Evolutionary conservation across 78 protist genomes (phyloP).

Genomic region (Emiliania huxleyi): DNA sequence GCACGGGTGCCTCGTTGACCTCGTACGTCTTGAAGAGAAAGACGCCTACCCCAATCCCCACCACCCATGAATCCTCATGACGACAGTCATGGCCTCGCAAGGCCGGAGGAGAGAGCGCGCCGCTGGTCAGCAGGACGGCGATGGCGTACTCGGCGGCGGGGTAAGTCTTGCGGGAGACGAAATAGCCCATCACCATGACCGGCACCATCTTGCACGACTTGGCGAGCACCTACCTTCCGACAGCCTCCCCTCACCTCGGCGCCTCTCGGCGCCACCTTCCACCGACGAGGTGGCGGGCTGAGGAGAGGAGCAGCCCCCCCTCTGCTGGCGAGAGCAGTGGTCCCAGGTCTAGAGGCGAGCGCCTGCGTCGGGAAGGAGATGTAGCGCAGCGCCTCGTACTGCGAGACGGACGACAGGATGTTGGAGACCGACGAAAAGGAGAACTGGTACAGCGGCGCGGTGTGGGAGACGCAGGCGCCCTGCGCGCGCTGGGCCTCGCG

Average conservation of each 20-base stretch:
- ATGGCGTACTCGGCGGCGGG: conserved; percentile 2
- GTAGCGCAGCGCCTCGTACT: conserved; percentile 37
- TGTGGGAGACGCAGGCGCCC: not conserved
- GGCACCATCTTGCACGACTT: conserved; percentile 67
- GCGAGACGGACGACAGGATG: not conserved
- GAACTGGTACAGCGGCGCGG: not conserved
- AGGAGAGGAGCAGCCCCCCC: no score
- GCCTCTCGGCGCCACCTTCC: no score
- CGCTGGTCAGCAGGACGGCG: not conserved
- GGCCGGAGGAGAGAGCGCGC: not conserved
- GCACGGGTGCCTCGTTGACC: not conserved
- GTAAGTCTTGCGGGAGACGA: not conserved
- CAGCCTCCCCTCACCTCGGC: no score
- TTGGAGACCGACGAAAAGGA: not conserved
- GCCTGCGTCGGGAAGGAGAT: conserved; percentile 65
- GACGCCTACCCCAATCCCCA: conserved; percentile 43
- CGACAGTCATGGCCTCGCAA: not conserved
- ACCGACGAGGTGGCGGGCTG: no score
- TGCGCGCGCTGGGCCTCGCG: not conserved
- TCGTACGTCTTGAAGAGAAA: conserved; percentile 20
- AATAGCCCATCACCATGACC: conserved; percentile 39
- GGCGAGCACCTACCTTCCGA: no score
- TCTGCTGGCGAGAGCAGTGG: no score
- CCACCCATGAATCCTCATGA: no score
- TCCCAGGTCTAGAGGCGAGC: no score